Base-by-base conservation (phyloP, 768 basidiomycete species). In the Lactifluus echinatus region DNA sequence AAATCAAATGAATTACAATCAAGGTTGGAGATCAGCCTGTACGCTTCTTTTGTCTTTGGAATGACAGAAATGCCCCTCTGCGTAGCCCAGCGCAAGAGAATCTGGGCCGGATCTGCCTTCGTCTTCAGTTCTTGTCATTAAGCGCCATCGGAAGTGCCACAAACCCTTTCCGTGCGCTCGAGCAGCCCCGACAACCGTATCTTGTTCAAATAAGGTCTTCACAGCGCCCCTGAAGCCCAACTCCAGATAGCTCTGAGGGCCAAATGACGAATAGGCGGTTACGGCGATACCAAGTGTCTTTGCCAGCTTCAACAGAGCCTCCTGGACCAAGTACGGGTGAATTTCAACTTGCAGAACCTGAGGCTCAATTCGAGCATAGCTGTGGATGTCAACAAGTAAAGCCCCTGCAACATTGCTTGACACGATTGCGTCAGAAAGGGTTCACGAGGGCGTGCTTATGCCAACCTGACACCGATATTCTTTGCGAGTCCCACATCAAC, bases 401-500 rank as follows among this genome's bases (percentile, higher is more conserved):
- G 80, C 75, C 8, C 87, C 87, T 63, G 79, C 77, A 73, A 79
- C 84, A 74, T 93, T 93, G 66, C 87, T 91, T 59, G 52, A 40
- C 29, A 37, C 48, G 50, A 33, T 61, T 50, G 21, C 37, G 14
- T 37, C 10, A 48, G 43, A 8, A 19, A 55, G 39, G 12, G 8
- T 23, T 5, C 14, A 31, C 31, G 23, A 24, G 19, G 21, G 15
- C 7, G 33, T 5, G 6, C 19, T 21, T 17, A n/a, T 15, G 23
- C 68, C 39, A 63, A 82, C 85, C 83, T 84, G 62, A 90, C 66
- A 55, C 89, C 93, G 63, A 94, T 89, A 66, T 91, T 87, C 75
- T 81, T 89, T 10, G 75, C 80, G 39, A 84, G 68, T 8, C 84
- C 84, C 42, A 77, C 76, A 61, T 89, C 85, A 46, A 85, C 84